phyloP scores from a whole-genome alignment of 129 eudicot genomes.

The Chrysanthemum lavandulifolium region DNA sequence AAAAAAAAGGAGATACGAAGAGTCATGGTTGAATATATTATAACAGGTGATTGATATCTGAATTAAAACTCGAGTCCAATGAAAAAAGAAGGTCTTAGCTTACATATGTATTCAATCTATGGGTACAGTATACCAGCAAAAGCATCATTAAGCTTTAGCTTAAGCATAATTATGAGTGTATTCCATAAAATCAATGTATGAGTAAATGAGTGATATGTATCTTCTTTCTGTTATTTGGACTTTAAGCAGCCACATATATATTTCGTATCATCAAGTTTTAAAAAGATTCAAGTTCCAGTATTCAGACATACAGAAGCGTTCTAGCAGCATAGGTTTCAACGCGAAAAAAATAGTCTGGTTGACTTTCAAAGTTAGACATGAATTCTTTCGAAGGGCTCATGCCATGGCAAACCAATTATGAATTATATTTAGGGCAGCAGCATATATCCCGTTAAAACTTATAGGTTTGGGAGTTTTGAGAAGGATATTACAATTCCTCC shows the following conservation, averaged over 20 bases:
- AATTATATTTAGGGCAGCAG: too few relatives aligned
- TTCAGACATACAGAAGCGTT: too few relatives aligned
- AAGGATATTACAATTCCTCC: too few relatives aligned
- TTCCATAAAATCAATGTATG: background rate
- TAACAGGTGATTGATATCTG: background rate
- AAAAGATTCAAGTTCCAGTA: too few relatives aligned
- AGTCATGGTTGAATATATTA: background rate
- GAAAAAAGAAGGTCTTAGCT: background rate
- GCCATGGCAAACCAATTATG: slow-evolving; percentile 8
- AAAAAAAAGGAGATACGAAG: background rate
- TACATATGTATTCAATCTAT: background rate
- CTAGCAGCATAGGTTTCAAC: slow-evolving; percentile 18
- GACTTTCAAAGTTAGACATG: slow-evolving; percentile 11
- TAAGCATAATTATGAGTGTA: background rate
- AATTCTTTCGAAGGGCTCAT: background rate
- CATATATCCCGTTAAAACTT: too few relatives aligned
- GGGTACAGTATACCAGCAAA: slow-evolving; percentile 11
- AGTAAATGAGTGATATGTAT: too few relatives aligned
- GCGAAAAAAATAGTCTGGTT: slow-evolving; percentile 5
- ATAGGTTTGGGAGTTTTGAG: too few relatives aligned
- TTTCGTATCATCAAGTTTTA: too few relatives aligned
- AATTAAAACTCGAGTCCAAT: background rate
- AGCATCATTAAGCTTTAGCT: slow-evolving; percentile 4
- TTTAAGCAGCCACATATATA: too few relatives aligned
- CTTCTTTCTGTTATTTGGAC: too few relatives aligned